Evolutionary conservation across 202 grass and related monocot genomes (phyloP).

Genomic region (Setaria italica): DNA sequence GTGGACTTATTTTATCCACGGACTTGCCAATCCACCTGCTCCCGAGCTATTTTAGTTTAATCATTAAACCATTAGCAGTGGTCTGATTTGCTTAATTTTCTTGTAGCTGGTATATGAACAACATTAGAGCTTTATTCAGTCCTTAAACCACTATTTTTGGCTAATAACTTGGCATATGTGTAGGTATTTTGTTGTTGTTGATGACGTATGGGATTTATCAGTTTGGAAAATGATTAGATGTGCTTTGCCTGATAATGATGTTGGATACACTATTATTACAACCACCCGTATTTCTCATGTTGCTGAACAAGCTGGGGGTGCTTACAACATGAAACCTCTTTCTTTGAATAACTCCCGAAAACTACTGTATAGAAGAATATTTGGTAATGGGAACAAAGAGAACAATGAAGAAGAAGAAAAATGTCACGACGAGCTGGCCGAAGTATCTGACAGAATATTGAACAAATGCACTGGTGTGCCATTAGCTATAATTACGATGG

Average conservation of each 20-base stretch:
- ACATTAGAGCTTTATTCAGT: too few relatives aligned
- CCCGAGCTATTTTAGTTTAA: too few relatives aligned
- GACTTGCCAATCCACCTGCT: too few relatives aligned
- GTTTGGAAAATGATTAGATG: neutral
- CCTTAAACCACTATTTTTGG: neutral
- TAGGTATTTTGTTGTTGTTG: constrained; percentile 1
- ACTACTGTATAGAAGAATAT: neutral
- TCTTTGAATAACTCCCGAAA: neutral
- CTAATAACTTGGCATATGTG: neutral
- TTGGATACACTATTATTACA: neutral
- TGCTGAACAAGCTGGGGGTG: neutral
- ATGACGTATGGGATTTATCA: neutral
- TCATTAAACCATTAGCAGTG: too few relatives aligned
- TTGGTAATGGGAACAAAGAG: neutral
- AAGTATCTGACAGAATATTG: neutral
- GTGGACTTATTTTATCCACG: too few relatives aligned
- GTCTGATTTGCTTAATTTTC: too few relatives aligned
- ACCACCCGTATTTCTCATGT: neutral
- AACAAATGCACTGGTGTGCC: neutral
- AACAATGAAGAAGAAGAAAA: neutral
- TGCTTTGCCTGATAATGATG: neutral
- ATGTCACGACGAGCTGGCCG: neutral
- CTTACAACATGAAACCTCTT: neutral
- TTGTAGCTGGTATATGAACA: too few relatives aligned
- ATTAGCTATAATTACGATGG: neutral